Percentiles rank a stretch among this genome's conserved stretches.
phyloP scores from a whole-genome alignment of 306 rosid genomes.

The Rosa chinensis region DNA sequence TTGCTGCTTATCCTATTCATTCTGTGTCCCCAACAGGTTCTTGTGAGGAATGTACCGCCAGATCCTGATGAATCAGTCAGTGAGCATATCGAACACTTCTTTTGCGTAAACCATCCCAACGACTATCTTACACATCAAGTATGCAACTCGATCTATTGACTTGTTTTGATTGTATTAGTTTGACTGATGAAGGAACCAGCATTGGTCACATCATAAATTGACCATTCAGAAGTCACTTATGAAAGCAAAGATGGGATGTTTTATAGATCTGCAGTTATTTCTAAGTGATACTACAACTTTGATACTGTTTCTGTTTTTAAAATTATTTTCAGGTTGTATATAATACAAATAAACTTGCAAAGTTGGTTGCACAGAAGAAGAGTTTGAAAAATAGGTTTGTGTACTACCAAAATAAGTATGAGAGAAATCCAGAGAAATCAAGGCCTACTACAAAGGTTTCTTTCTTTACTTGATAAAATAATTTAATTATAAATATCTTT shows the following conservation, averaged over 20 bases:
- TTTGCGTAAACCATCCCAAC: conserved; percentile 85
- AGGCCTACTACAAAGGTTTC: conserved; percentile 82
- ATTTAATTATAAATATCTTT: not conserved
- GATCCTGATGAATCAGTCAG: conserved; percentile 85
- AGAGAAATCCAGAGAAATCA: conserved; percentile 43
- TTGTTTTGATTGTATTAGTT: not conserved
- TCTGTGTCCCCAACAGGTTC: conserved; percentile 51
- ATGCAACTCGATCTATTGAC: conserved; percentile 21
- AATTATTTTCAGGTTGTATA: conserved; percentile 61
- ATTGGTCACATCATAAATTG: not conserved
- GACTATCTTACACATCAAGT: conserved; percentile 87
- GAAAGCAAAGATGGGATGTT: not conserved
- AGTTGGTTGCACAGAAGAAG: conserved; percentile 63
- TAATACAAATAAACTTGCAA: conserved; percentile 72
- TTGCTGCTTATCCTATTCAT: conserved; percentile 12
- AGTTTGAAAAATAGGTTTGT: conserved; percentile 54
- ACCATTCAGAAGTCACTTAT: not conserved
- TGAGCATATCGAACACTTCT: conserved; percentile 90
- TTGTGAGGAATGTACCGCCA: conserved; percentile 86
- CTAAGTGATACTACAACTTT: not conserved
- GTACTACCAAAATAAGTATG: conserved; percentile 77
- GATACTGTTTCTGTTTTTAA: not conserved
- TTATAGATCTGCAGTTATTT: not conserved
- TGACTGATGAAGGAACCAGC: conserved; percentile 4
- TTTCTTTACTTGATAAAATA: conserved; percentile 37